A percentile compares a stretch with the other conserved stretches of the same genome.
Evolutionary conservation across 1,284 basidiomycete species (phyloP).

Genomic region (Ceratobasidium sp.): DNA sequence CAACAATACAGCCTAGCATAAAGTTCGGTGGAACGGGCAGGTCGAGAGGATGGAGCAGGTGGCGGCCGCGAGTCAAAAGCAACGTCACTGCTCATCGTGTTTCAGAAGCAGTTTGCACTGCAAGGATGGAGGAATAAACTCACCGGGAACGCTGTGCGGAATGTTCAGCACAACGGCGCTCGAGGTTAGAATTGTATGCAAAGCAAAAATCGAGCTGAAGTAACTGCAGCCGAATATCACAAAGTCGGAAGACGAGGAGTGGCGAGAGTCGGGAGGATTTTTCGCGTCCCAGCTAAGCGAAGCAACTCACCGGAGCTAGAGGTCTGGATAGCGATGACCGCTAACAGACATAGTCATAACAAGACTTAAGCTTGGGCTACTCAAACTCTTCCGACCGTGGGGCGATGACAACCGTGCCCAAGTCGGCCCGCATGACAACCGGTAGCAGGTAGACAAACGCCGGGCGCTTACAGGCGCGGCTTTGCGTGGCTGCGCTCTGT

Average conservation of each 20-base stretch:
- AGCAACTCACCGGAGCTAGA: too few species aligned
- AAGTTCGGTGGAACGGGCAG: slow-evolving; percentile 53
- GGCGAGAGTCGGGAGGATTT: too few species aligned
- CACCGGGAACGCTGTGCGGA: slow-evolving; percentile 59
- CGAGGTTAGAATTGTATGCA: slow-evolving; percentile 61
- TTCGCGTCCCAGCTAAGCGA: too few species aligned
- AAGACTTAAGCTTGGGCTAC: too few species aligned
- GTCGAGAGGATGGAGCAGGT: slow-evolving; percentile 52
- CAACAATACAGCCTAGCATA: slow-evolving; percentile 55
- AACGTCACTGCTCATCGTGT: slow-evolving; percentile 53
- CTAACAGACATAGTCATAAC: too few species aligned
- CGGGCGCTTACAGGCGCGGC: too few species aligned
- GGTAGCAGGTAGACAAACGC: too few species aligned
- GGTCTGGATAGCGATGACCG: too few species aligned
- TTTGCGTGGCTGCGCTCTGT: too few species aligned
- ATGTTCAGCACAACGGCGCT: slow-evolving; percentile 62
- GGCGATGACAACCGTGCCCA: too few species aligned
- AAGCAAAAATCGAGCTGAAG: slow-evolving; percentile 66
- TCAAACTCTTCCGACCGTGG: too few species aligned
- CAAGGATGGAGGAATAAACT: slow-evolving; percentile 31
- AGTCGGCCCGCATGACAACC: too few species aligned
- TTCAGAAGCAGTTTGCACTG: slow-evolving; percentile 2
- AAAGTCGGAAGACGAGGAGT: not conserved
- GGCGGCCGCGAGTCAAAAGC: slow-evolving; percentile 59
- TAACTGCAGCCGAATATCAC: slow-evolving; percentile 63